Evolutionary conservation across 768 basidiomycete genomes (phyloP).

Genomic region (Dentipellis fragilis): DNA sequence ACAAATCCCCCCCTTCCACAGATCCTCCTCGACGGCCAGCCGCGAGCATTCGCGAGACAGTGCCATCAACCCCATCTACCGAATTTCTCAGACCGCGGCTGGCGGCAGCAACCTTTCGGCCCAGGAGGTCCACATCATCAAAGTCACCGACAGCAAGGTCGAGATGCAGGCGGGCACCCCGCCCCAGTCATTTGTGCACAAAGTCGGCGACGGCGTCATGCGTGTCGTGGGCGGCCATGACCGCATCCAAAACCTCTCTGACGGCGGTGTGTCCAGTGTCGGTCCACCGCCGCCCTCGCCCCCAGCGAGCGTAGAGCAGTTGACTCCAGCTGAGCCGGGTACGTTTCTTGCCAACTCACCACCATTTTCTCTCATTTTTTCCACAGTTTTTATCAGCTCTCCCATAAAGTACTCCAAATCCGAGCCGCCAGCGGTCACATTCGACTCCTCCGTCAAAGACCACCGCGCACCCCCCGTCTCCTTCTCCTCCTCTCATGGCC

Average conservation of each 20-base stretch:
- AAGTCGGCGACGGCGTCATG: constrained; percentile 24
- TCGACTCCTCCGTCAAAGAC: background rate
- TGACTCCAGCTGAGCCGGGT: constrained; percentile 6
- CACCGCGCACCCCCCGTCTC: background rate
- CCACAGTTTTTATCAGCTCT: background rate
- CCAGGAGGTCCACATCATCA: constrained; percentile 45
- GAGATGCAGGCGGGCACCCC: constrained; percentile 29
- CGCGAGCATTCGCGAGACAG: constrained; percentile 5
- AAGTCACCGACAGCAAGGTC: constrained; percentile 40
- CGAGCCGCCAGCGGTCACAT: constrained; percentile 1
- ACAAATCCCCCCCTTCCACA: constrained; percentile 7
- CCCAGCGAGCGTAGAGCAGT: constrained; percentile 29
- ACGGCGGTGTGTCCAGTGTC: constrained; percentile 14
- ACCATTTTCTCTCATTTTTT: background rate
- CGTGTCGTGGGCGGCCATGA: constrained; percentile 19
- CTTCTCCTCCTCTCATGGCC: background rate
- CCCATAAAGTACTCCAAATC: background rate
- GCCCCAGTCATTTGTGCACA: constrained; percentile 24
- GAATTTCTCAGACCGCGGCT: constrained; percentile 18
- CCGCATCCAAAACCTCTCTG: constrained; percentile 8
- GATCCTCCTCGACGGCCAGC: constrained; percentile 10
- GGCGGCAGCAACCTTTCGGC: constrained; percentile 7
- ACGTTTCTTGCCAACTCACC: background rate
- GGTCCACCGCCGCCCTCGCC: constrained; percentile 56
- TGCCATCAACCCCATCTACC: constrained; percentile 25